A percentile compares a stretch with the other conserved stretches of the same genome.
Conservation (phyloP, 208 protist species). For the Trypanosoma avium region DNA sequence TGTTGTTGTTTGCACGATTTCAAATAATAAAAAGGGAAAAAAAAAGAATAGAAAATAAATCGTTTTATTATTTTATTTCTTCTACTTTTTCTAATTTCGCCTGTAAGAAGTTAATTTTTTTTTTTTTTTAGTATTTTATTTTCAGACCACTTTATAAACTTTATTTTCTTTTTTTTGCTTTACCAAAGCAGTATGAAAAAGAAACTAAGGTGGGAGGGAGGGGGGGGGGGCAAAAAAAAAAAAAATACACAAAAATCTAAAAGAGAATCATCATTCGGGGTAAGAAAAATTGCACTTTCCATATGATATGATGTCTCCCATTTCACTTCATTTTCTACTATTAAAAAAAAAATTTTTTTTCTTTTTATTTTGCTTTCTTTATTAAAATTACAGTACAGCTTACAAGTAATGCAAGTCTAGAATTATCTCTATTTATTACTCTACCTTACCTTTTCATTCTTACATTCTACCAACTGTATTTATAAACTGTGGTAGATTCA, state of each 20-base stretch:
- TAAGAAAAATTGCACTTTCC: neutral
- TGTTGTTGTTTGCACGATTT: neutral
- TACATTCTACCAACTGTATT: neutral
- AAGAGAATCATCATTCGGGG: too few relatives aligned
- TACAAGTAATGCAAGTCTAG: too few relatives aligned
- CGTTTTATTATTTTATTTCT: neutral
- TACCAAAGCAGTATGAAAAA: neutral
- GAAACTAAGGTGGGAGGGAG: neutral
- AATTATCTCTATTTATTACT: too few relatives aligned
- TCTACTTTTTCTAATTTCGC: neutral
- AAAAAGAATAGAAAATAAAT: neutral
- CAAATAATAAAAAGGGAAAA: neutral
- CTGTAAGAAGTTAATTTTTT: too few relatives aligned
- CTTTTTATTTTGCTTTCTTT: neutral
- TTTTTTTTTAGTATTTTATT: neutral
- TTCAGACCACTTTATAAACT: neutral
- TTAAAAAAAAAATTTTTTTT: neutral
- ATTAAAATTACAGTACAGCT: too few relatives aligned
- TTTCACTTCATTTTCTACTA: too few relatives aligned
- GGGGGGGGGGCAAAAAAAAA: neutral
- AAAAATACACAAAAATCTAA: constrained; percentile 7
- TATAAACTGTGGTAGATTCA: neutral
- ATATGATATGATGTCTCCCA: too few relatives aligned
- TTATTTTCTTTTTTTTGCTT: neutral
- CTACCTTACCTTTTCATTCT: neutral